These are phyloP conservation scores for Cryphonectria naterciae DNA, from an alignment of 2,329 filamentous ascomycete genomes.

Conservation along the genomic window DNA sequence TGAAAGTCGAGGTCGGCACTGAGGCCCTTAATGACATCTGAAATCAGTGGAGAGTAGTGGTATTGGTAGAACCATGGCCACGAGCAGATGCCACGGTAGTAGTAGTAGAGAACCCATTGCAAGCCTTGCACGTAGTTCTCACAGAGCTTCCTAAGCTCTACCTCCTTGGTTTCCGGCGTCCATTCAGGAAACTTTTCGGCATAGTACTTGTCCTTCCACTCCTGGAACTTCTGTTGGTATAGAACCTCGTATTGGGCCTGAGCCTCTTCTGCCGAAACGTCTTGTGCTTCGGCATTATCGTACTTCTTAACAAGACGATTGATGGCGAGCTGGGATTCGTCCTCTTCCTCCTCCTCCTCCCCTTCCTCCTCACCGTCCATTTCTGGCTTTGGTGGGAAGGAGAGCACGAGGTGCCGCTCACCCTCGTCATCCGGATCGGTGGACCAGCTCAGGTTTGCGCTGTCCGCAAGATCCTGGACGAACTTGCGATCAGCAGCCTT, in stretches of 20 bases:
- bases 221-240: constrained; percentile 86
- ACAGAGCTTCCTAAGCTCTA: constrained; percentile 78
- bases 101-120: constrained; percentile 98
- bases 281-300: constrained; percentile 84
- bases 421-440: constrained; percentile 62
- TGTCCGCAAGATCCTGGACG: constrained; percentile 79
- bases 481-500: constrained; percentile 90
- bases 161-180: constrained; percentile 74
- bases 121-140: constrained; percentile 98
- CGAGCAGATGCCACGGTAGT: constrained; percentile 94
- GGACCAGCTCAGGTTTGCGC: constrained; percentile 60
- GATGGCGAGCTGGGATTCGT: constrained; percentile 82
- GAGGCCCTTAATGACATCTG: constrained; percentile 86
- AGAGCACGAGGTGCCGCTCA: constrained; percentile 55
- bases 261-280: constrained; percentile 77
- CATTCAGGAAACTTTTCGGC: constrained; percentile 84
- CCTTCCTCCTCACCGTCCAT: constrained; percentile 61
- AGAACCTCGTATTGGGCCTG: constrained; percentile 79
- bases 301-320: constrained; percentile 86
- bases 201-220: constrained; percentile 97
- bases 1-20: constrained; percentile 88
- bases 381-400: constrained; percentile 49
- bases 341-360: constrained; percentile 77
- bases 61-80: constrained; percentile 99
- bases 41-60: constrained; percentile 95